A percentile compares a stretch with the other conserved stretches of the same genome.
Evolutionary conservation across 345 rosid species (phyloP).

Genomic region (Jatropha curcas): DNA sequence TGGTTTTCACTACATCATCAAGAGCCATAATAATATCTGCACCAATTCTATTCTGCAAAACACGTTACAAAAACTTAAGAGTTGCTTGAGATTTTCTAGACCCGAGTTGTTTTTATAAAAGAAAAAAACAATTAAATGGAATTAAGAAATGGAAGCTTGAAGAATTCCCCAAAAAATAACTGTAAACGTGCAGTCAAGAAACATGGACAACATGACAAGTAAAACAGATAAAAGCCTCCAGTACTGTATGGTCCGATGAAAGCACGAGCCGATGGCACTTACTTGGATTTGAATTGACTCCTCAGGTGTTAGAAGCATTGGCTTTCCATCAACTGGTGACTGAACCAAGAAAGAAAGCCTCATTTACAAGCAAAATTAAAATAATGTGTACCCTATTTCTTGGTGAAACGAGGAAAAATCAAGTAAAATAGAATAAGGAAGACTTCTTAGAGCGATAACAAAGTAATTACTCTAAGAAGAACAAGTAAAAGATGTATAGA

Average conservation of each 20-base stretch:
- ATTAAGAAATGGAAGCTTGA: not conserved
- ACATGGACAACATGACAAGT: not conserved
- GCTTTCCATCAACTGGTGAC: conserved; percentile 85
- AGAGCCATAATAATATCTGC: conserved; percentile 92
- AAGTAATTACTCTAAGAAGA: conserved; percentile 1
- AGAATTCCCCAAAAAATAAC: not conserved
- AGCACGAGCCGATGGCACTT: conserved; percentile 7
- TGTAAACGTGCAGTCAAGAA: not conserved
- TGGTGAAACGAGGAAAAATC: conserved; percentile 6
- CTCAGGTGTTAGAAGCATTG: conserved; percentile 84
- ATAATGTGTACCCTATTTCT: not conserved
- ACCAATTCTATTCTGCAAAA: conserved; percentile 72
- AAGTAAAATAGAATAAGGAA: not conserved
- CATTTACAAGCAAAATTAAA: conserved; percentile 22
- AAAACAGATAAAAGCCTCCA: not conserved
- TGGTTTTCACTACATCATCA: conserved; percentile 83
- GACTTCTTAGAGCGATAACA: not conserved
- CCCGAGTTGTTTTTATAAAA: too few species aligned
- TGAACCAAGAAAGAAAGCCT: conserved; percentile 36
- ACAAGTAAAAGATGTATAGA: too few species aligned
- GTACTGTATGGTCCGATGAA: not conserved
- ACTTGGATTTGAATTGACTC: conserved; percentile 88
- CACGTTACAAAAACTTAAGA: not conserved
- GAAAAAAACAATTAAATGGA: not conserved
- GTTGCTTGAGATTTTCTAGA: not conserved